These are phyloP conservation scores for Syzygium aromaticum DNA, from an alignment of 345 rosid species.

Conservation along the genomic window DNA sequence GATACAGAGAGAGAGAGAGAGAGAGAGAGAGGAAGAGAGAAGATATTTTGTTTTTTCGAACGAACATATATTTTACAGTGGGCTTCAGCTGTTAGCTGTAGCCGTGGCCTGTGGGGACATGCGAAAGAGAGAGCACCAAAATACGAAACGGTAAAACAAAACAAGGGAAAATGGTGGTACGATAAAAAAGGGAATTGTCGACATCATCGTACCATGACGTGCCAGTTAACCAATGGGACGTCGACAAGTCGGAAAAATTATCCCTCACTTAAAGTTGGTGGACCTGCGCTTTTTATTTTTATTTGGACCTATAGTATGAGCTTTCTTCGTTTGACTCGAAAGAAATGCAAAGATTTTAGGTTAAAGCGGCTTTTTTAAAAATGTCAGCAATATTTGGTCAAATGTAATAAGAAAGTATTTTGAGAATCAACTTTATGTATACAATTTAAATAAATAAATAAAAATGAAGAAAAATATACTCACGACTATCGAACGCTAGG, in stretches of 20 bases:
- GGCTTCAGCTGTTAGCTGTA: neutral
- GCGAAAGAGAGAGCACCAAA: neutral
- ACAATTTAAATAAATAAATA: neutral
- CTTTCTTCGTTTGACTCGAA: neutral
- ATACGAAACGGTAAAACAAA: neutral
- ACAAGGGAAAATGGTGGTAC: neutral
- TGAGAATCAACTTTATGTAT: neutral
- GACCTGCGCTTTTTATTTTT: neutral
- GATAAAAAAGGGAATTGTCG: neutral
- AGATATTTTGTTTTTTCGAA: neutral
- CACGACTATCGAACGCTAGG: rapidly evolving
- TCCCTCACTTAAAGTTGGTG: neutral
- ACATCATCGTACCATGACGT: neutral
- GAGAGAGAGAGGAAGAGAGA: neutral
- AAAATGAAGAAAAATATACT: neutral
- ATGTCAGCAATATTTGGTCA: neutral
- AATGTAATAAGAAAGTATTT: neutral
- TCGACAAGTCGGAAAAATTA: neutral
- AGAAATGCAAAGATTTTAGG: neutral
- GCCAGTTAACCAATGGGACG: neutral
- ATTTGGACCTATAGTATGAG: neutral
- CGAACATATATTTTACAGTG: neutral
- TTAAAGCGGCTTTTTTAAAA: neutral
- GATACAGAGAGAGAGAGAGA: neutral
- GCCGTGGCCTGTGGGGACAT: neutral